Percentiles rank a stretch among this genome's conserved stretches.
phyloP scores from a whole-genome alignment of 257 asterid species.

The Marsdenia floribunda region DNA sequence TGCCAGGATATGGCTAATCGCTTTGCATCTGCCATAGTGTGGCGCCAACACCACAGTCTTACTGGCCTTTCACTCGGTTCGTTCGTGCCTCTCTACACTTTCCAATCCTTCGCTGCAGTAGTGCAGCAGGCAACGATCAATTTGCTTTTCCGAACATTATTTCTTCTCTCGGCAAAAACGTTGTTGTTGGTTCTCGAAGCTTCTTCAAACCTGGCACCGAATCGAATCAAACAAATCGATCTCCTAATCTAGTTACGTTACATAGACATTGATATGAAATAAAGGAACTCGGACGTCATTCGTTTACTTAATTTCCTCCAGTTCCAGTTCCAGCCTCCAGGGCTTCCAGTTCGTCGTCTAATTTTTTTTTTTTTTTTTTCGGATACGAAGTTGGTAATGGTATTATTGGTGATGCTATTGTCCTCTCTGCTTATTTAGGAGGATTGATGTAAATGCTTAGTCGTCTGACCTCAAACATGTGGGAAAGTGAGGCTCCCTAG shows the following conservation, averaged over 20 bases:
- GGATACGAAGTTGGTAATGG: conserved; percentile 27
- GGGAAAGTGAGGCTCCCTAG: conserved; percentile 24
- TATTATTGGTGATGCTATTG: conserved; percentile 25
- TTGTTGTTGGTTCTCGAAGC: conserved; percentile 22
- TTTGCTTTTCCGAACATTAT: conserved; percentile 49
- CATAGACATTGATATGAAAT: background rate
- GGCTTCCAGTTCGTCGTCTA: conserved; percentile 17
- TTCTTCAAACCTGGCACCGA: conserved; percentile 25
- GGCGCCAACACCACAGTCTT: conserved; percentile 34
- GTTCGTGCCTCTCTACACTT: conserved; percentile 45
- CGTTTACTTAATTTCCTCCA: too few relatives aligned
- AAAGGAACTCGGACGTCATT: too few relatives aligned
- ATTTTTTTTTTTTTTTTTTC: conserved; percentile 6
- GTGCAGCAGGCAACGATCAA: conserved; percentile 38
- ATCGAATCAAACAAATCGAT: conserved; percentile 44
- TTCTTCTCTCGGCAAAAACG: conserved; percentile 27
- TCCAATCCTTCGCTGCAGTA: conserved; percentile 32
- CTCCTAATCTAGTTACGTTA: too few relatives aligned
- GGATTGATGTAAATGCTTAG: conserved; percentile 38
- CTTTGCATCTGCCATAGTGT: conserved; percentile 42
- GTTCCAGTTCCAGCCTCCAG: too few relatives aligned
- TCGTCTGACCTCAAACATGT: conserved; percentile 32
- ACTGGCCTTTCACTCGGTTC: conserved; percentile 41
- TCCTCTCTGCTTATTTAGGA: conserved; percentile 36
- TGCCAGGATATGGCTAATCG: conserved; percentile 49